A percentile compares a stretch with the other conserved stretches of the same genome.
Conservation (phyloP, 257 asterid genomes). For the Gentiana macrophylla region DNA sequence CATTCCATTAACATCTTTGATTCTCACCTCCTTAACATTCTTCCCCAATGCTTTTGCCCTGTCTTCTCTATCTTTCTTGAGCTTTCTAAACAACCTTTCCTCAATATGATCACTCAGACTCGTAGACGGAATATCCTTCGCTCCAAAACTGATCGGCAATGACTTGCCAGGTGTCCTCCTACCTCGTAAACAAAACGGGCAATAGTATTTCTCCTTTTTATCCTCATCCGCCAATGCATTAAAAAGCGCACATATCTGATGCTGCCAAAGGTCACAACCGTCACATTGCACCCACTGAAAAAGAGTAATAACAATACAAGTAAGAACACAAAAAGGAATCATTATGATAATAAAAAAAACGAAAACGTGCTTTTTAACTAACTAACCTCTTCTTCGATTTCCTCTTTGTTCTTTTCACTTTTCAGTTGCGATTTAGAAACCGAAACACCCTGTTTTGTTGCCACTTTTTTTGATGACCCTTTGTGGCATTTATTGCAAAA, state of each 20-base stretch:
- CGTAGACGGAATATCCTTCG: constrained; percentile 60
- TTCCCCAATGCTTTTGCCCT: constrained; percentile 40
- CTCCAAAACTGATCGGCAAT: constrained; percentile 28
- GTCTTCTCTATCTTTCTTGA: constrained; percentile 45
- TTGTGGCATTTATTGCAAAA: constrained; percentile 47
- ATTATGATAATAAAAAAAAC: constrained; percentile 8
- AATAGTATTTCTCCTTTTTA: constrained; percentile 36
- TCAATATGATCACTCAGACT: constrained; percentile 62
- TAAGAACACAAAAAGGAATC: constrained; percentile 1
- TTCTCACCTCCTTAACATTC: constrained; percentile 43
- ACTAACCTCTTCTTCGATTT: constrained; percentile 44
- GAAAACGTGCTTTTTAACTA: background rate
- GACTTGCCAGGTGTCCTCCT: constrained; percentile 30
- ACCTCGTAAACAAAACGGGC: constrained; percentile 49
- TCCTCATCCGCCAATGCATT: constrained; percentile 37
- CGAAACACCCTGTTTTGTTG: constrained; percentile 34
- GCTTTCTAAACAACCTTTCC: constrained; percentile 42
- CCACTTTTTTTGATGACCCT: constrained; percentile 29
- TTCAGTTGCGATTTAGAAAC: constrained; percentile 32
- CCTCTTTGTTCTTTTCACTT: constrained; percentile 33
- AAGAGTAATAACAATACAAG: constrained; percentile 9
- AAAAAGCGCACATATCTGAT: constrained; percentile 66
- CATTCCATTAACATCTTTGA: too few relatives aligned
- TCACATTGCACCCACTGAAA: constrained; percentile 75
- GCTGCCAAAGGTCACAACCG: constrained; percentile 61